Evolutionary conservation across 495 filamentous ascomycete species (phyloP).

Genomic region (Niebla homalea): DNA sequence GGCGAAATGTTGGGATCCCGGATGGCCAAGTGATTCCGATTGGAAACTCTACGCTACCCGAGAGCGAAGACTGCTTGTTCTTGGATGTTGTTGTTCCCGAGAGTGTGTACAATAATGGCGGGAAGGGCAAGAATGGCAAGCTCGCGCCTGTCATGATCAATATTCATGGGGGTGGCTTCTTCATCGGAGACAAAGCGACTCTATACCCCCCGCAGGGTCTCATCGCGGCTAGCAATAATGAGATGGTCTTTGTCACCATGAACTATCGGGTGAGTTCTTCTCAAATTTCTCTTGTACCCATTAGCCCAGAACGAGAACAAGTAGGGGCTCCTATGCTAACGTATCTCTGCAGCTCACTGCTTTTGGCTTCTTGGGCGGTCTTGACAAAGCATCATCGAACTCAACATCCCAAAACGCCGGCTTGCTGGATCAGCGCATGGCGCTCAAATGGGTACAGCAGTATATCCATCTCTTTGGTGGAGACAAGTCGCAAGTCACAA

Average conservation of each 20-base stretch:
- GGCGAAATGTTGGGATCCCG: conserved; percentile 2
- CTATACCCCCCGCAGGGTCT: conserved; percentile 28
- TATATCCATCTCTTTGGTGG: conserved; percentile 37
- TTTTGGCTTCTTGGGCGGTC: conserved; percentile 45
- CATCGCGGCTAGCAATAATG: conserved; percentile 25
- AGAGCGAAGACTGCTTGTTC: conserved; percentile 43
- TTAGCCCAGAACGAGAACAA: not conserved
- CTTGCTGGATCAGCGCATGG: conserved; percentile 32
- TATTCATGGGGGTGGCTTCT: conserved; percentile 45
- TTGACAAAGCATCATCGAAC: not conserved
- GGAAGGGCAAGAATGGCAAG: not conserved
- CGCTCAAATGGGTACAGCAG: conserved; percentile 37
- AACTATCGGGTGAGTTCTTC: conserved; percentile 40
- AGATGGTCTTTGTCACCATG: conserved; percentile 43
- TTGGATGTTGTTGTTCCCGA: conserved; percentile 37
- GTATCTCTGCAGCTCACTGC: conserved; percentile 33
- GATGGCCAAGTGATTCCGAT: conserved; percentile 13
- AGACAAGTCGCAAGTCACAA: conserved; percentile 24
- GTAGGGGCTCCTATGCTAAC: not conserved
- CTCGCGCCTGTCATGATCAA: conserved; percentile 41
- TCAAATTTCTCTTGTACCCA: not conserved
- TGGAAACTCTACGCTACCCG: conserved; percentile 19
- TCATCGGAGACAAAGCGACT: conserved; percentile 33
- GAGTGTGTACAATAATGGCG: conserved; percentile 23
- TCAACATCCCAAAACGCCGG: conserved; percentile 35